Percentiles rank a stretch among this genome's conserved stretches.
These are phyloP conservation scores for Patellifolia procumbens DNA, from an alignment of 179 eudicot genomes.

Conservation along the genomic window DNA sequence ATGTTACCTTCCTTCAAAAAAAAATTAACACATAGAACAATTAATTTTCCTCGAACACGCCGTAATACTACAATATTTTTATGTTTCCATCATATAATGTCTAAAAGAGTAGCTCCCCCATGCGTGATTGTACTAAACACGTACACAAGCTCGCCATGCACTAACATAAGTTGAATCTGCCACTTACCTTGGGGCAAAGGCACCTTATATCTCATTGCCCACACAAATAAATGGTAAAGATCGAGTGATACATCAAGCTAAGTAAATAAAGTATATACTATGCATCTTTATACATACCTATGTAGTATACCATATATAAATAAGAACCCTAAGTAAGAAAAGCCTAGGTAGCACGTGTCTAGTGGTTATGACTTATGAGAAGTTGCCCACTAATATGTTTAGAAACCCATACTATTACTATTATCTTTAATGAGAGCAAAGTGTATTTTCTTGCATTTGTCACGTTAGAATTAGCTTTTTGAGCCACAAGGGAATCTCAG, in stretches of 20 bases:
- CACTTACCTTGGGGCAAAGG: slow-evolving; percentile 23
- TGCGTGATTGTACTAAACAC: too few relatives aligned
- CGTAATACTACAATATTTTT: too few relatives aligned
- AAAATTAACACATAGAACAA: too few relatives aligned
- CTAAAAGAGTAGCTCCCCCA: too few relatives aligned
- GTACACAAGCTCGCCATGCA: neutral
- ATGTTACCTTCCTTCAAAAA: too few relatives aligned
- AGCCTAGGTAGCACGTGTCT: slow-evolving; percentile 19
- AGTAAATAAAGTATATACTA: neutral
- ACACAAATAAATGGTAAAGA: neutral
- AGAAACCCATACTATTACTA: slow-evolving; percentile 4
- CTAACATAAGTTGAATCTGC: slow-evolving; percentile 3
- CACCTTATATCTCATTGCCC: neutral
- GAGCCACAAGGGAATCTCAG: neutral
- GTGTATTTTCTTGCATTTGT: slow-evolving; percentile 1
- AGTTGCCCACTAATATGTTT: slow-evolving; percentile 7
- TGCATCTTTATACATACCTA: neutral
- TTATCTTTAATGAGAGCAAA: neutral
- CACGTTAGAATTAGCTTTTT: slow-evolving; percentile 12
- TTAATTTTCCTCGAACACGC: too few relatives aligned
- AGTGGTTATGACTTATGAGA: neutral
- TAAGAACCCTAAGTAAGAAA: slow-evolving; percentile 10
- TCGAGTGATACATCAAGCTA: neutral
- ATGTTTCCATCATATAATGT: too few relatives aligned
- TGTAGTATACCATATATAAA: neutral